Evolutionary conservation across 139 green algal genomes (phyloP).

Genomic region (Diplosphaera chodatii): DNA sequence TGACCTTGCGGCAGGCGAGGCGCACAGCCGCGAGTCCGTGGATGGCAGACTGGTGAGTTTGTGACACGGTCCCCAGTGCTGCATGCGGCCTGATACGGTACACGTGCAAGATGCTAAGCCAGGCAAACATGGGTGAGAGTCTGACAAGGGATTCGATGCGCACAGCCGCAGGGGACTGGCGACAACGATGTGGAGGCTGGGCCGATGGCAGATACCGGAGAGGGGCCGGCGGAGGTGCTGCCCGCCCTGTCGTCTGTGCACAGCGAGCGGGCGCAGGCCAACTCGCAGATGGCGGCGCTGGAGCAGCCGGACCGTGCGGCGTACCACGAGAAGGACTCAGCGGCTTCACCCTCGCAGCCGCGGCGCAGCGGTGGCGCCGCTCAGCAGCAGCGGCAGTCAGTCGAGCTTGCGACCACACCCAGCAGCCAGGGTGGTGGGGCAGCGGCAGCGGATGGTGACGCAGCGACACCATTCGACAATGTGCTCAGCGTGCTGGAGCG

Average conservation of each 20-base stretch:
- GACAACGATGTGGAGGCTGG: background rate
- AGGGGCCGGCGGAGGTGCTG: background rate
- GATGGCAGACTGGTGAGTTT: background rate
- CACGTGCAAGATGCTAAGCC: too few species aligned
- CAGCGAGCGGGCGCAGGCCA: background rate
- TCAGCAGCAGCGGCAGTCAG: background rate
- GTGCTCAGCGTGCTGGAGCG: background rate
- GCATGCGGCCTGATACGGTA: too few species aligned
- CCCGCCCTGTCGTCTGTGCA: background rate
- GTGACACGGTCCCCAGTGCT: too few species aligned
- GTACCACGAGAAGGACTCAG: background rate
- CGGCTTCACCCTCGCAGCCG: background rate
- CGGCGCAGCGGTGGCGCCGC: too few species aligned
- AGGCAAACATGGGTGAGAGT: too few species aligned
- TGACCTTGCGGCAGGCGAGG: background rate
- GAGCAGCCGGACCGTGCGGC: background rate
- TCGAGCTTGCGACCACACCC: background rate
- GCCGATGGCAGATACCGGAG: background rate
- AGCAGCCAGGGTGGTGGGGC: background rate
- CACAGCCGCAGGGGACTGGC: background rate
- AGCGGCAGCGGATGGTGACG: background rate
- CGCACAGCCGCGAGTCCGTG: background rate
- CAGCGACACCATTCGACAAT: background rate
- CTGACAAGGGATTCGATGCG: too few species aligned
- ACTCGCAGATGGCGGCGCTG: background rate